A percentile compares a stretch with the other conserved stretches of the same genome.
Evolutionary conservation across 2,329 filamentous ascomycete species (phyloP).

Genomic region (Sclerotinia nivalis): DNA sequence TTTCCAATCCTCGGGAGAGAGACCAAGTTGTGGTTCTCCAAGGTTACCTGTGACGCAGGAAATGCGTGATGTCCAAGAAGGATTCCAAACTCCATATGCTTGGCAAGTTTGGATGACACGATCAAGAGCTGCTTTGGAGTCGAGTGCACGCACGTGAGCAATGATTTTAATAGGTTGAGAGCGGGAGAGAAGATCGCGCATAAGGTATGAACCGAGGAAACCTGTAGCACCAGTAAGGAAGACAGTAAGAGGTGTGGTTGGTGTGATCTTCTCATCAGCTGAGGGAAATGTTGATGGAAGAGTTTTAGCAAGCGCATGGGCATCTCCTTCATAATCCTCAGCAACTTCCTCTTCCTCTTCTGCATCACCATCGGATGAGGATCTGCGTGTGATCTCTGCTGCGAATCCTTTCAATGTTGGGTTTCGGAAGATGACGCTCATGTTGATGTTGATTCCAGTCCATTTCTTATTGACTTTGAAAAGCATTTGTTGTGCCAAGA

Average conservation of each 20-base stretch:
- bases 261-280: constrained; percentile 37
- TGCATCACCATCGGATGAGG: constrained; percentile 35
- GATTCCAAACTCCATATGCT: constrained; percentile 78
- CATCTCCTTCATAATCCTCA: constrained; percentile 49
- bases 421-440: constrained; percentile 69
- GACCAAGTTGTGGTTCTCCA: constrained; percentile 68
- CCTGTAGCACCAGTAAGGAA: constrained; percentile 89
- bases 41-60: constrained; percentile 73
- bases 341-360: constrained; percentile 47
- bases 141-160: constrained; percentile 72
- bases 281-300: constrained; percentile 45
- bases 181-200: constrained; percentile 71
- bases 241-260: constrained; percentile 53
- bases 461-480: constrained; percentile 65
- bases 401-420: constrained; percentile 58
- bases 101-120: constrained; percentile 67
- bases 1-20: constrained; percentile 67
- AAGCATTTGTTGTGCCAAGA: constrained; percentile 79
- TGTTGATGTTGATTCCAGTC: constrained; percentile 64
- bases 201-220: constrained; percentile 80
- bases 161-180: constrained; percentile 62
- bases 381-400: constrained; percentile 52
- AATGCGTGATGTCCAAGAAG: constrained; percentile 65
- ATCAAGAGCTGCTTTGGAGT: constrained; percentile 57
- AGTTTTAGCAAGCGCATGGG: constrained; percentile 45